Percentiles rank a stretch among this genome's conserved stretches.
Conservation (phyloP, 306 rosid species). For the Argentina anserina region DNA sequence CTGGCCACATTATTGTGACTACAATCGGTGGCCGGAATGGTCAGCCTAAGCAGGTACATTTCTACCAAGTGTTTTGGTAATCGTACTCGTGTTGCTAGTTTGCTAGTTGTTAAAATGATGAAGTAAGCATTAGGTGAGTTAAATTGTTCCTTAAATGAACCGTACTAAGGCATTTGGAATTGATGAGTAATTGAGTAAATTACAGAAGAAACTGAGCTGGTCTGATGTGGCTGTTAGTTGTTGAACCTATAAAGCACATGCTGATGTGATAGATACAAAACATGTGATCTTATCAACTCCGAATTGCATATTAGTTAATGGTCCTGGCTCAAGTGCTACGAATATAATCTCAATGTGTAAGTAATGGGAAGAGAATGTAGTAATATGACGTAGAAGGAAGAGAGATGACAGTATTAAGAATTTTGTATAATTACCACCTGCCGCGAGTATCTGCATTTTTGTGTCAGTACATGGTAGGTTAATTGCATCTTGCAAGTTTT, state of each 20-base stretch:
- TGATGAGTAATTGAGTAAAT: background rate
- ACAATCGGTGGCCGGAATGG: slow-evolving; percentile 69
- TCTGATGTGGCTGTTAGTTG: background rate
- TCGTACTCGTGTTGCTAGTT: background rate
- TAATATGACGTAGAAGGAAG: background rate
- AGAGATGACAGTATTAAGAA: background rate
- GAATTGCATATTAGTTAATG: background rate
- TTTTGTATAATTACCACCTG: background rate
- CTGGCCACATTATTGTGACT: slow-evolving; percentile 67
- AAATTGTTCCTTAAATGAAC: background rate
- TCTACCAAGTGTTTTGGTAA: background rate
- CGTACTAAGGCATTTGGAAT: background rate
- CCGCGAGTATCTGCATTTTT: background rate
- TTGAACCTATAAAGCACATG: background rate
- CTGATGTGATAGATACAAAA: background rate
- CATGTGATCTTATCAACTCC: background rate
- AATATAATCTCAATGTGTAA: background rate
- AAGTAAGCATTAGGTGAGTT: background rate
- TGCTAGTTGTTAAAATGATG: background rate
- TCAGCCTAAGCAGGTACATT: slow-evolving; percentile 60
- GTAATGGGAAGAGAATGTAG: background rate
- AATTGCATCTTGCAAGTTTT: background rate
- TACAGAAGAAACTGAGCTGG: background rate
- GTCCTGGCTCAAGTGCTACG: background rate
- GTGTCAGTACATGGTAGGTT: background rate